Conservation (phyloP, 164 flowering plant species). For the Litsea cubeba region DNA sequence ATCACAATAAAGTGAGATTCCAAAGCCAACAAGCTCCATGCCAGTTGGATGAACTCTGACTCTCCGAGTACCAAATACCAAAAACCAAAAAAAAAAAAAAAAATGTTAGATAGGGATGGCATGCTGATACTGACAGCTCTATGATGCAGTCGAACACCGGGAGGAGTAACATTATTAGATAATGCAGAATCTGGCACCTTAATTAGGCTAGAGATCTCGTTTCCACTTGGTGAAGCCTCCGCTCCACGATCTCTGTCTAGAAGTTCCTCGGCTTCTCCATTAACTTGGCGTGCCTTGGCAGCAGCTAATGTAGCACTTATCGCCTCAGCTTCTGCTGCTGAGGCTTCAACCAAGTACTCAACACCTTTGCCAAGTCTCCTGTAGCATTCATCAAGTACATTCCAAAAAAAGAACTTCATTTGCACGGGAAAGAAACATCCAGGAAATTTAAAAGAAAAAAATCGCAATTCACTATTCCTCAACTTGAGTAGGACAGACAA, state of each 20-base stretch:
- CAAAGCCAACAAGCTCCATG: neutral
- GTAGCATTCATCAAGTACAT: slow-evolving; percentile 12
- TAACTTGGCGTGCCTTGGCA: slow-evolving; percentile 89
- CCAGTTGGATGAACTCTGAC: neutral
- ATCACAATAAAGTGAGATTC: neutral
- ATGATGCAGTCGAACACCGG: slow-evolving; percentile 88
- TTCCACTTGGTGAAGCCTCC: slow-evolving; percentile 94
- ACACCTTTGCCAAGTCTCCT: slow-evolving; percentile 92
- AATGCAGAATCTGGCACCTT: slow-evolving; percentile 66
- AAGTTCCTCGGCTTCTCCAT: slow-evolving; percentile 81
- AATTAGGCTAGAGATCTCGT: slow-evolving; percentile 52
- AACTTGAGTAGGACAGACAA: neutral
- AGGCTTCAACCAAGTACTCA: slow-evolving; percentile 94
- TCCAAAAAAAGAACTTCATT: slow-evolving; percentile 1
- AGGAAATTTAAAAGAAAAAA: neutral
- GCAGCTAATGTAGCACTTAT: slow-evolving; percentile 93
- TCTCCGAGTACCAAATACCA: neutral
- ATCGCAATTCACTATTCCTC: neutral
- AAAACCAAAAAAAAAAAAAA: neutral
- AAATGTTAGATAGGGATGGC: neutral
- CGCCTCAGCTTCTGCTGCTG: slow-evolving; percentile 98
- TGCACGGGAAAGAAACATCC: neutral
- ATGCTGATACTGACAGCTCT: slow-evolving; percentile 70
- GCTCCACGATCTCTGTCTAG: slow-evolving; percentile 90
- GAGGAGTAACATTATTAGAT: slow-evolving; percentile 46